phyloP scores from a whole-genome alignment of 257 asterid genomes.

The Ilex aquifolium region DNA sequence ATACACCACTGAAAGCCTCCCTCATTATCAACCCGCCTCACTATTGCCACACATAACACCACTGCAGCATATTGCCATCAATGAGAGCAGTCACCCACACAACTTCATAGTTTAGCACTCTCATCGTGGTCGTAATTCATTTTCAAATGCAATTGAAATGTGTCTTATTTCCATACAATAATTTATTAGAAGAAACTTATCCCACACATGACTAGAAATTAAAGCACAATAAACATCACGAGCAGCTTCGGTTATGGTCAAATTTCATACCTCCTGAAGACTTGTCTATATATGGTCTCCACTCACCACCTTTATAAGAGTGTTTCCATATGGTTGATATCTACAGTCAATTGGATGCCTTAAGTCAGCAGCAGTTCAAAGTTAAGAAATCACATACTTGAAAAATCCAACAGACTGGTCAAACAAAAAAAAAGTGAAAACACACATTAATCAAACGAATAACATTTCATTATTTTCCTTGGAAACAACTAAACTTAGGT shows the following conservation, averaged over 20 bases:
- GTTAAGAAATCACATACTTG: neutral
- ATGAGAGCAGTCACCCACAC: neutral
- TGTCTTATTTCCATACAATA: neutral
- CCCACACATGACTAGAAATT: neutral
- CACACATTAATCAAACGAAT: neutral
- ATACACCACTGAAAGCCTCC: too few relatives aligned
- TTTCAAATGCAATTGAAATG: neutral
- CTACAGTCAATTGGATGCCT: constrained; percentile 32
- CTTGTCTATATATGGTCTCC: constrained; percentile 83
- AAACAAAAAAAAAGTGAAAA: neutral
- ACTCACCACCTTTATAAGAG: constrained; percentile 82
- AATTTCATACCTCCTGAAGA: constrained; percentile 60
- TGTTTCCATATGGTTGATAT: constrained; percentile 88
- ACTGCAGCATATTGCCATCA: too few relatives aligned
- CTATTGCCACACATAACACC: too few relatives aligned
- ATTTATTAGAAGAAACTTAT: neutral
- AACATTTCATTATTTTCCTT: neutral
- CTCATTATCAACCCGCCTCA: too few relatives aligned
- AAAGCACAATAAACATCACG: neutral
- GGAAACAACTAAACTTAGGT: neutral
- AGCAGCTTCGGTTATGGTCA: constrained; percentile 2
- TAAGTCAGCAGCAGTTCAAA: constrained; percentile 20
- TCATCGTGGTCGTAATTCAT: neutral
- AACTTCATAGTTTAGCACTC: neutral
- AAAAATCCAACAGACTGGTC: neutral